Conservation (phyloP, 78 protist species). For the Monosiga brevicollis region DNA sequence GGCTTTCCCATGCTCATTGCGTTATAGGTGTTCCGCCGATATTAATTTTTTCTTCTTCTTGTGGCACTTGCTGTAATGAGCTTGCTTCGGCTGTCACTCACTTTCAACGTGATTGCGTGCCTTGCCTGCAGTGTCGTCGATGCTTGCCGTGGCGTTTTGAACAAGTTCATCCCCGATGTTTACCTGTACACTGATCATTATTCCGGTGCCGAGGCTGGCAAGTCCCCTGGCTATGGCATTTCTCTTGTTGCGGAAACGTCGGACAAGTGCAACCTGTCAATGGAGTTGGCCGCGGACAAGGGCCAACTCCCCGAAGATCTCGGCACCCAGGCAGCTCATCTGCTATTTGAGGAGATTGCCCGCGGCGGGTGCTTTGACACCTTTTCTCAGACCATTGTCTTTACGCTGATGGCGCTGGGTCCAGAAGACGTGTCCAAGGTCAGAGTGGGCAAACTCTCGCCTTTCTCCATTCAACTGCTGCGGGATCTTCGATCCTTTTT, state of each 20-base stretch:
- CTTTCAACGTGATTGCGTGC: too few species aligned
- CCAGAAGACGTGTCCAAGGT: conserved; percentile 86
- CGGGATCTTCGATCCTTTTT: conserved; percentile 20
- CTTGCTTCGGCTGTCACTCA: conserved; percentile 57
- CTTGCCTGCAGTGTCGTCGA: conserved; percentile 74
- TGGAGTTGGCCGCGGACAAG: conserved; percentile 48
- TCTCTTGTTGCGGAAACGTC: conserved; percentile 81
- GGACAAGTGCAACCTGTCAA: conserved; percentile 44
- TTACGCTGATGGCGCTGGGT: conserved; percentile 71
- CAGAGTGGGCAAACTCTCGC: conserved; percentile 62
- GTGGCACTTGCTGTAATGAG: not conserved
- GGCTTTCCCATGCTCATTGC: too few species aligned
- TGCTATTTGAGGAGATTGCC: not conserved
- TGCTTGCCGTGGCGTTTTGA: conserved; percentile 52
- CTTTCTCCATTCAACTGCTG: conserved; percentile 9
- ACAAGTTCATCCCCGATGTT: conserved; percentile 75
- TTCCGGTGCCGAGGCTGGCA: conserved; percentile 68
- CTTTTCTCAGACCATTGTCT: conserved; percentile 56
- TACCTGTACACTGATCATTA: conserved; percentile 83
- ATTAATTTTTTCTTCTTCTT: not conserved
- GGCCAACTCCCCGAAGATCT: conserved; percentile 69
- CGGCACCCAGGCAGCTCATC: not conserved
- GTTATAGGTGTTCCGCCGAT: too few species aligned
- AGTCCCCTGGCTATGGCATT: conserved; percentile 74
- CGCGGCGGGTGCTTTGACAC: conserved; percentile 81